A percentile compares a stretch with the other conserved stretches of the same genome.
phyloP scores from a whole-genome alignment of 1,284 basidiomycete genomes.

The Microbotryum scabiosae region DNA sequence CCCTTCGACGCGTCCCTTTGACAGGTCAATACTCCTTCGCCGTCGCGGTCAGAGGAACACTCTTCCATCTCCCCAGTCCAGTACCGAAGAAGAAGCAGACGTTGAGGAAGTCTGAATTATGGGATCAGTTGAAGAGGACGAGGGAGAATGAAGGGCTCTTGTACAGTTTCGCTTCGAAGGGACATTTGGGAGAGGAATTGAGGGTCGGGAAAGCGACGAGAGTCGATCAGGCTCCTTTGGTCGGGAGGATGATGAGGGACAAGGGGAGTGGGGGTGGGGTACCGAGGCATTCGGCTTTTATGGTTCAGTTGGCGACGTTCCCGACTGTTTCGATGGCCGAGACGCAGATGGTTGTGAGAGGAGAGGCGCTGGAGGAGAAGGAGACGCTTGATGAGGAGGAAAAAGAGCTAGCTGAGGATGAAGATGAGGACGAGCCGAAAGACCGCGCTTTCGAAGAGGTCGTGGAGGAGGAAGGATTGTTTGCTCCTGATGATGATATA shows the following conservation, averaged over 20 bases:
- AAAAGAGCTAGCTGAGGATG: conserved; percentile 28
- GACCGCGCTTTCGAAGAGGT: neutral
- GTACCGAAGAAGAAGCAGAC: conserved; percentile 69
- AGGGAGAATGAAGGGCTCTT: conserved; percentile 38
- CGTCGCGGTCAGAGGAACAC: conserved; percentile 61
- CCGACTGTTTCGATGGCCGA: conserved; percentile 10
- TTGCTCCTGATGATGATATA: conserved; percentile 11
- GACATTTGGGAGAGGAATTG: conserved; percentile 6
- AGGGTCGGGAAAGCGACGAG: conserved; percentile 4
- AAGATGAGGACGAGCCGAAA: conserved; percentile 8
- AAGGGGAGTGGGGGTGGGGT: conserved; percentile 11
- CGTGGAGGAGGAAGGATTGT: neutral
- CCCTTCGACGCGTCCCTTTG: conserved; percentile 14
- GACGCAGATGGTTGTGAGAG: conserved; percentile 3
- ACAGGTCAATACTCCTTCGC: conserved; percentile 61
- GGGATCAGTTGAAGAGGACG: conserved; percentile 41
- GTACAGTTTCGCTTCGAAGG: conserved; percentile 34
- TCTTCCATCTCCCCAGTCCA: conserved; percentile 77
- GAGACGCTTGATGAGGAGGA: conserved; percentile 28
- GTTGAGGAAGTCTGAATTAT: conserved; percentile 49
- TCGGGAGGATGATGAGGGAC: conserved; percentile 37
- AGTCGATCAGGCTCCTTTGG: conserved; percentile 35
- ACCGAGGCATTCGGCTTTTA: neutral
- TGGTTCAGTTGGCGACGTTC: conserved; percentile 25
- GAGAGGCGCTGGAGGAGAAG: conserved; percentile 34